Conservation (phyloP, 176 grass and related monocot species). For the Saccharum spontaneum region DNA sequence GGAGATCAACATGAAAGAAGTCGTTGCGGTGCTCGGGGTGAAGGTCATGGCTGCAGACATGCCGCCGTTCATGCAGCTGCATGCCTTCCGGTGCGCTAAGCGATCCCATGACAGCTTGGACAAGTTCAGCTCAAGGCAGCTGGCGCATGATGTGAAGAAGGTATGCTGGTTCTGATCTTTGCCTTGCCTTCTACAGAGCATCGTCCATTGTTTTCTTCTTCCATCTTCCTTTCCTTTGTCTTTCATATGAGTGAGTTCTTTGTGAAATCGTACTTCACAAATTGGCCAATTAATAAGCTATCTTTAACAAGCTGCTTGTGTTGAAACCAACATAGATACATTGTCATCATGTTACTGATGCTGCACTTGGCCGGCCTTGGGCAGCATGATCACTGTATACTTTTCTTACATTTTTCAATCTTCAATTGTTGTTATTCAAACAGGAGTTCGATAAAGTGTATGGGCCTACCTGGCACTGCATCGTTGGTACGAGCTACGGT, state of each 20-base stretch:
- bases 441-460: constrained; percentile 86
- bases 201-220: not conserved
- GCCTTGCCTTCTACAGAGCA: not conserved
- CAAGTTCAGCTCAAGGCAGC: constrained; percentile 77
- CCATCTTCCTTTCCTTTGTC: not conserved
- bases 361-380: not conserved
- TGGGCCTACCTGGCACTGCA: constrained; percentile 79
- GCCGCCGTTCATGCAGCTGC: constrained; percentile 76
- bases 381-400: not conserved
- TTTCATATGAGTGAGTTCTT: not conserved
- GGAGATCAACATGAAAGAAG: constrained; percentile 63
- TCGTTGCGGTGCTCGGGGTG: constrained; percentile 54
- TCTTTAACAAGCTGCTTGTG: not conserved
- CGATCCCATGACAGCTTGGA: constrained; percentile 61
- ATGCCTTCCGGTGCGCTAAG: constrained; percentile 70
- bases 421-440: constrained; percentile 15
- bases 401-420: not conserved
- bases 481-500: constrained; percentile 71
- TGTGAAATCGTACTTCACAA: not conserved
- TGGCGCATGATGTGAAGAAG: constrained; percentile 87
- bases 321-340: not conserved
- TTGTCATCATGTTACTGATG: not conserved
- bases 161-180: constrained; percentile 36
- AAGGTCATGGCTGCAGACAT: constrained; percentile 74
- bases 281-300: not conserved